Conservation (phyloP, 331 rosid genomes). For the Quercus tomentella region DNA sequence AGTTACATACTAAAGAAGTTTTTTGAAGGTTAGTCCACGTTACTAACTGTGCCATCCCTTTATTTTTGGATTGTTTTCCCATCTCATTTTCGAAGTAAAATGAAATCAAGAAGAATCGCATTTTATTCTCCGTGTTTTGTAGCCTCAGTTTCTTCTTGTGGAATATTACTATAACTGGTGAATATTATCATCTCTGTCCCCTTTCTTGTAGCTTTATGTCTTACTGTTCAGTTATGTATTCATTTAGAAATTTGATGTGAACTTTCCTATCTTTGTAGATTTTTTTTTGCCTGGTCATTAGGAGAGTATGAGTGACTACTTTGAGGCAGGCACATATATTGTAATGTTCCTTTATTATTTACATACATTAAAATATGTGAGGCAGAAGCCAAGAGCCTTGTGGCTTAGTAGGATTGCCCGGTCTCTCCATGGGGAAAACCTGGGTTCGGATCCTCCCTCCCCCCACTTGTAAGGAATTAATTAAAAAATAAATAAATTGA, state of each 20-base stretch:
- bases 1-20: constrained; percentile 50
- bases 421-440: too few relatives aligned
- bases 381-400: background rate
- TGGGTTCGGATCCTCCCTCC: too few relatives aligned
- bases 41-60: background rate
- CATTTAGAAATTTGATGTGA: background rate
- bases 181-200: background rate
- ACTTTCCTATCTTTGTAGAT: background rate
- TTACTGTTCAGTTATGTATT: background rate
- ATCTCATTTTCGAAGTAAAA: background rate
- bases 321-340: background rate
- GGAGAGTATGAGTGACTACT: background rate
- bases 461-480: background rate
- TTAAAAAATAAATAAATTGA: too few relatives aligned
- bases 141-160: background rate
- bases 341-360: background rate
- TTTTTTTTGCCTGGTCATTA: background rate
- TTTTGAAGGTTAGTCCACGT: constrained; percentile 48
- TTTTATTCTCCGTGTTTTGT: background rate
- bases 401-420: too few relatives aligned
- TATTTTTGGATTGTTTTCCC: background rate
- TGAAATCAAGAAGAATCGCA: background rate
- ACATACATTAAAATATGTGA: background rate
- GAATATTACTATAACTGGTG: background rate
- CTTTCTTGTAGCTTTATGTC: background rate